These are phyloP conservation scores for Exophiala viscosa DNA, from an alignment of 2,329 filamentous ascomycete species.

Conservation along the genomic window DNA sequence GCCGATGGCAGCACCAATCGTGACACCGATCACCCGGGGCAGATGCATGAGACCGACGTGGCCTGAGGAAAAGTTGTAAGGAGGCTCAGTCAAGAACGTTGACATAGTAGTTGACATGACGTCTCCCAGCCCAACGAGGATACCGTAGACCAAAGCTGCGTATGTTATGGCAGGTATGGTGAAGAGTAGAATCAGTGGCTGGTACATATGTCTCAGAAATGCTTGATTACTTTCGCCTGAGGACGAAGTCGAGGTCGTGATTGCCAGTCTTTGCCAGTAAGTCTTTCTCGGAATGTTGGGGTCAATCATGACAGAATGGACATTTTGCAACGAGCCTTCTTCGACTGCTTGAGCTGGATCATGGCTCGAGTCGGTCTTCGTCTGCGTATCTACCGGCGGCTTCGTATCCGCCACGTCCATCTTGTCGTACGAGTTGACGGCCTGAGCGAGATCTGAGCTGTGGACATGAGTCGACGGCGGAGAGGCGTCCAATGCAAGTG, in stretches of 20 bases:
- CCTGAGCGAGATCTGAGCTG: no score
- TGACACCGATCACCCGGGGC: conserved; percentile 38
- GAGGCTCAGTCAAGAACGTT: conserved; percentile 34
- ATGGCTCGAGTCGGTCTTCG: no score
- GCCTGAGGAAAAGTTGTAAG: conserved; percentile 31
- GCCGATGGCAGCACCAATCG: conserved; percentile 38
- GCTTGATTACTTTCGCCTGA: conserved; percentile 27
- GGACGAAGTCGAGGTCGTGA: conserved; percentile 29
- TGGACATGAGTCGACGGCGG: background rate
- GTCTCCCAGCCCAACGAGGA: conserved; percentile 32
- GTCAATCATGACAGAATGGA: no score
- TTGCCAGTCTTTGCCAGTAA: conserved; percentile 30
- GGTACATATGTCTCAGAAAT: conserved; percentile 28
- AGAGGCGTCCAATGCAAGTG: background rate
- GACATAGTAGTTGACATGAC: background rate
- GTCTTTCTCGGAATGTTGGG: conserved; percentile 26
- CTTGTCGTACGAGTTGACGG: no score
- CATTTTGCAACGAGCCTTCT: no score
- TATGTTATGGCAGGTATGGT: conserved; percentile 35
- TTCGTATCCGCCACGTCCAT: no score
- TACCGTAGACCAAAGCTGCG: conserved; percentile 37
- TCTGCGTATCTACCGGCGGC: no score
- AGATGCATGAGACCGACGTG: conserved; percentile 33
- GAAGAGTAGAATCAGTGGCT: conserved; percentile 31
- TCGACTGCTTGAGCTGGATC: no score